Conservation (phyloP, 1,284 basidiomycete genomes). For the Ganoderma sp. region DNA sequence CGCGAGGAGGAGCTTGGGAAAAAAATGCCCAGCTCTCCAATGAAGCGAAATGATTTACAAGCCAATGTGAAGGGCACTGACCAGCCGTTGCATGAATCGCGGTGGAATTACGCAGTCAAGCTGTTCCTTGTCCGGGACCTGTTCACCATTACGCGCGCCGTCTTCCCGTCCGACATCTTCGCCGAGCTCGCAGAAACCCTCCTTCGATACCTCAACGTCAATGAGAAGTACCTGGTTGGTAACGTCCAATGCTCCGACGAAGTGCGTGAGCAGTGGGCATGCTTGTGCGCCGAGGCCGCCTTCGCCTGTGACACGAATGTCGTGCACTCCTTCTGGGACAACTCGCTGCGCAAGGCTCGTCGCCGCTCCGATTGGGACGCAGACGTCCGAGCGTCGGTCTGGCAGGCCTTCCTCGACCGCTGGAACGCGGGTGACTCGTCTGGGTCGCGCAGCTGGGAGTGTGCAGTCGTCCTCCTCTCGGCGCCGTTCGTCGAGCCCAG, state of each 20-base stretch:
- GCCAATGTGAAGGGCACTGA: slow-evolving; percentile 12
- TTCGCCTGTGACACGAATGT: slow-evolving; percentile 51
- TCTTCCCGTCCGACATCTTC: slow-evolving; percentile 51
- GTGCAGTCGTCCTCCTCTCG: slow-evolving; percentile 58
- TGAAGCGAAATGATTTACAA: slow-evolving; percentile 21
- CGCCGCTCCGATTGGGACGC: slow-evolving; percentile 43
- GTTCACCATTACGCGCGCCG: slow-evolving; percentile 53
- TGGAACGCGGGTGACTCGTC: slow-evolving; percentile 50
- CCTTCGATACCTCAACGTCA: slow-evolving; percentile 53
- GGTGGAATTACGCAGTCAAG: slow-evolving; percentile 53
- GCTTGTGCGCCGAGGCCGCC: slow-evolving; percentile 58
- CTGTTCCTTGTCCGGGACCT: slow-evolving; percentile 59
- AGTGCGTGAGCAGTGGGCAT: slow-evolving; percentile 60
- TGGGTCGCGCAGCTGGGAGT: slow-evolving; percentile 52
- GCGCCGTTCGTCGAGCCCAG: slow-evolving; percentile 63
- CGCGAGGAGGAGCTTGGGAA: slow-evolving; percentile 33
- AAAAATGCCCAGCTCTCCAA: slow-evolving; percentile 29
- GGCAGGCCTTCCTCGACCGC: slow-evolving; percentile 57
- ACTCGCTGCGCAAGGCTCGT: slow-evolving; percentile 32
- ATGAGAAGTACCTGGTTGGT: slow-evolving; percentile 53
- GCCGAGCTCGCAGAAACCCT: slow-evolving; percentile 51
- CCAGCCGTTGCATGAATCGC: slow-evolving; percentile 30
- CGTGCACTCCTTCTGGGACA: slow-evolving; percentile 60
- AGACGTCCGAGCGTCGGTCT: slow-evolving; percentile 53
- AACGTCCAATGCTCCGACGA: slow-evolving; percentile 48